phyloP scores from a whole-genome alignment of 208 protist genomes.

The Histomonas meleagridis region DNA sequence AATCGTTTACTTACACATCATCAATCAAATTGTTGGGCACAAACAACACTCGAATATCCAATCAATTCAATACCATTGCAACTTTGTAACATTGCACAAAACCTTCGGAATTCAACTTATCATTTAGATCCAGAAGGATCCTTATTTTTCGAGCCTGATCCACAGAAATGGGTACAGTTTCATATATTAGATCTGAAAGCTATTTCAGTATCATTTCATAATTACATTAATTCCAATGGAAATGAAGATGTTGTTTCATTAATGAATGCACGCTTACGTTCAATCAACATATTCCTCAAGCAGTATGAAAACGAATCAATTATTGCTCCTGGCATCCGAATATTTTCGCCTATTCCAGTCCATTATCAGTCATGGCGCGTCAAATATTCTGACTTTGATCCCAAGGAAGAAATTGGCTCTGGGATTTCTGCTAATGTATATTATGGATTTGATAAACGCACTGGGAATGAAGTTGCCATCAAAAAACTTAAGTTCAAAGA shows the following conservation, averaged over 20 bases:
- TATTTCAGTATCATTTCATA: neutral
- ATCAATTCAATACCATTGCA: neutral
- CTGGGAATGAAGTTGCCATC: neutral
- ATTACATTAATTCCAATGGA: neutral
- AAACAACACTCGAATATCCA: neutral
- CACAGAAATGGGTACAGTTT: neutral
- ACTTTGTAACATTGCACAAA: neutral
- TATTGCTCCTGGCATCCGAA: too few species aligned
- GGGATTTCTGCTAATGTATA: neutral
- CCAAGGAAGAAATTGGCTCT: neutral
- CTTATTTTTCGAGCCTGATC: neutral
- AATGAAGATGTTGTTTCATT: neutral
- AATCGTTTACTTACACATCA: neutral
- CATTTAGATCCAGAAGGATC: neutral
- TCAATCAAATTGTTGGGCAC: neutral
- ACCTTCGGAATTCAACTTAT: too few species aligned
- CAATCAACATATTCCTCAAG: neutral
- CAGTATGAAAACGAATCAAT: neutral
- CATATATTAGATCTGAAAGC: neutral
- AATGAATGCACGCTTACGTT: neutral
- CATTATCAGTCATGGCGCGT: slow-evolving; percentile 5
- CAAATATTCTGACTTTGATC: neutral
- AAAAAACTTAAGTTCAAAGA: slow-evolving; percentile 16
- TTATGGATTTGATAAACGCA: neutral
- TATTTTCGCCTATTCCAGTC: slow-evolving; percentile 28